Evolutionary conservation across 164 flowering plant species (phyloP).

Genomic region (Protea cynaroides): DNA sequence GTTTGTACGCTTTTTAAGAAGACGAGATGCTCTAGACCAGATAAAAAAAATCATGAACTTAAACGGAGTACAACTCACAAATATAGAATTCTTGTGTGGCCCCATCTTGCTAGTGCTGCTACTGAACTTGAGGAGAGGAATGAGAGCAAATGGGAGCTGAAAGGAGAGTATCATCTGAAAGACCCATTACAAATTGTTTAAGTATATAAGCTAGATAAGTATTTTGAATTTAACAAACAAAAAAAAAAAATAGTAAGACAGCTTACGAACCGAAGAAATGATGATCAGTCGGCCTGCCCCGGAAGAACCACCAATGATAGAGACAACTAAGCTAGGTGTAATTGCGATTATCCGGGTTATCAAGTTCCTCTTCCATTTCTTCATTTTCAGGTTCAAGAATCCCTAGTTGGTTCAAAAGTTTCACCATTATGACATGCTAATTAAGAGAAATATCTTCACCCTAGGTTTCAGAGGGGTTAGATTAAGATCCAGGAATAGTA

Average conservation of each 20-base stretch:
- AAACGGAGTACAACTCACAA: slow-evolving; percentile 34
- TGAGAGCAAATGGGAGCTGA: slow-evolving; percentile 92
- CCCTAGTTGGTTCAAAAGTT: slow-evolving; percentile 33
- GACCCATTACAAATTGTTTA: background rate
- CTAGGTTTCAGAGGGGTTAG: no score
- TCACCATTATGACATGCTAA: background rate
- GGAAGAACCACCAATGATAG: slow-evolving; percentile 61
- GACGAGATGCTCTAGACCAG: no score
- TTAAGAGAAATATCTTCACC: background rate
- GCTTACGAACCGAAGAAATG: slow-evolving; percentile 58
- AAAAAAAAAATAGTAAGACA: no score
- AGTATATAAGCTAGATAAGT: background rate
- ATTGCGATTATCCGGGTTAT: slow-evolving; percentile 70
- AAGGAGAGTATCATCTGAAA: slow-evolving; percentile 92
- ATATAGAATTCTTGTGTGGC: slow-evolving; percentile 70
- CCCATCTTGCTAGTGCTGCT: no score
- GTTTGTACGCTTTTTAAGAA: no score
- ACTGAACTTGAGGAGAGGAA: slow-evolving; percentile 94
- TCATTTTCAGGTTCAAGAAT: slow-evolving; percentile 68
- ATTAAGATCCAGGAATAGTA: no score
- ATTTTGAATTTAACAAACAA: no score
- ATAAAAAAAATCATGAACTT: background rate
- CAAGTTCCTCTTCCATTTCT: slow-evolving; percentile 57
- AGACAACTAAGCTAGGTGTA: no score
- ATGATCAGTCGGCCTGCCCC: slow-evolving; percentile 74